Conservation (phyloP, 1,139 yeast genomes). For the Debaryomycetaceae sp. region DNA sequence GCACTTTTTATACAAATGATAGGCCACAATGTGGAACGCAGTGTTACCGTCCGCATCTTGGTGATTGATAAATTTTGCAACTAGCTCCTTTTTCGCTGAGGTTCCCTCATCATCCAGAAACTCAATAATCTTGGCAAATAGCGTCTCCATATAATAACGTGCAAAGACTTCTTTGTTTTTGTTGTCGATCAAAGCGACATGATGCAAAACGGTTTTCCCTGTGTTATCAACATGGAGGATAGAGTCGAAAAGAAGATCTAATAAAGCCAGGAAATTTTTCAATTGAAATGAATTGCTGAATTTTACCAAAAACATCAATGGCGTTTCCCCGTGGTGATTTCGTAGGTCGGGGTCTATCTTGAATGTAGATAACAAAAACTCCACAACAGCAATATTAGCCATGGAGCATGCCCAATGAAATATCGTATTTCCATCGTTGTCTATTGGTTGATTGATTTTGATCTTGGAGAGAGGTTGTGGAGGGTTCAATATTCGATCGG, state of each 20-base stretch:
- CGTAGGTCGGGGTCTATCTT: conserved; percentile 61
- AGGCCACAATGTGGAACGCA: conserved; percentile 79
- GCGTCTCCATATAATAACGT: conserved; percentile 73
- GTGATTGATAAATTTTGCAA: conserved; percentile 70
- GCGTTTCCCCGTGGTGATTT: conserved; percentile 78
- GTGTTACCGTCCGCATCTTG: conserved; percentile 87
- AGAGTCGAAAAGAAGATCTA: conserved; percentile 75
- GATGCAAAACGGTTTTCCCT: conserved; percentile 77
- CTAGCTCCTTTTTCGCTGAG: conserved; percentile 20
- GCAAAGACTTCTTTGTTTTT: conserved; percentile 71
- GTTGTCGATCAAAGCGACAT: conserved; percentile 51
- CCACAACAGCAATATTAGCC: conserved; percentile 72
- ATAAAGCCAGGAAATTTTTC: conserved; percentile 65
- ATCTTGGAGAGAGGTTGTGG: conserved; percentile 46
- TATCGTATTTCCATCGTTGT: conserved; percentile 89
- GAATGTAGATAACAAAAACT: conserved; percentile 58
- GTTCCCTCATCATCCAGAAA: conserved; percentile 15
- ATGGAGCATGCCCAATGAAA: conserved; percentile 96
- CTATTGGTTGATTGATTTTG: conserved; percentile 79
- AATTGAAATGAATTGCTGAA: conserved; percentile 84
- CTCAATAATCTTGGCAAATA: conserved; percentile 56
- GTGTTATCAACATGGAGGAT: conserved; percentile 66
- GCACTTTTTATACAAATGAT: conserved; percentile 69
- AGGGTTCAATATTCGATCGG: conserved; percentile 33
- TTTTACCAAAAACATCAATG: conserved; percentile 81